Evolutionary conservation across 2,329 filamentous ascomycete species (phyloP).

Genomic region (Ceratocystis lukuohia): DNA sequence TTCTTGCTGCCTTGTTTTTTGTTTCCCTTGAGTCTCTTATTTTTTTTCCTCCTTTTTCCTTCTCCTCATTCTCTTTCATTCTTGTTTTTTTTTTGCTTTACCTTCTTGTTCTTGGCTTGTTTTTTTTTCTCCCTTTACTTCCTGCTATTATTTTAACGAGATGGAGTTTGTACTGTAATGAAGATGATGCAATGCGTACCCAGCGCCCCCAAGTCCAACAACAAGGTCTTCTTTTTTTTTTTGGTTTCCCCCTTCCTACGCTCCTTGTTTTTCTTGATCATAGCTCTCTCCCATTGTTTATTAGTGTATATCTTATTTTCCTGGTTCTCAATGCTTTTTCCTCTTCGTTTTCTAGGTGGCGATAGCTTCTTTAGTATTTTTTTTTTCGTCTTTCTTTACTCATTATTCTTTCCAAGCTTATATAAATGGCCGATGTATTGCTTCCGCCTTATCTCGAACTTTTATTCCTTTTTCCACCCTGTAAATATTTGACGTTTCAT

Average conservation of each 20-base stretch:
- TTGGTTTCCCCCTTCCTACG: background rate
- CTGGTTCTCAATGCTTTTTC: too few species aligned
- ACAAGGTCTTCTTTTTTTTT: background rate
- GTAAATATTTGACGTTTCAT: background rate
- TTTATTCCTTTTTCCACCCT: background rate
- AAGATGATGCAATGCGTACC: too few species aligned
- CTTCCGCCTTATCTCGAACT: background rate
- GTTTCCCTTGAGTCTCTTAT: background rate
- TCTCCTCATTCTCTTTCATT: conserved; percentile 6
- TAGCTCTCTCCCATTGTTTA: too few species aligned
- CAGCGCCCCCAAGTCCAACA: too few species aligned
- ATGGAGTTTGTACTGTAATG: conserved; percentile 3
- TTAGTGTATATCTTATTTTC: too few species aligned
- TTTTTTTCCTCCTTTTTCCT: background rate
- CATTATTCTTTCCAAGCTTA: too few species aligned
- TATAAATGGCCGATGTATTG: background rate
- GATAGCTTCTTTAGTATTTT: too few species aligned
- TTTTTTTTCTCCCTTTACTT: conserved; percentile 13
- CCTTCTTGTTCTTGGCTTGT: background rate
- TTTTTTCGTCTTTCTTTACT: too few species aligned
- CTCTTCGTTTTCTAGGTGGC: too few species aligned
- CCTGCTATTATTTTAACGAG: conserved; percentile 13
- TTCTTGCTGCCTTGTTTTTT: background rate
- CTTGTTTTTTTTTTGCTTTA: conserved; percentile 16
- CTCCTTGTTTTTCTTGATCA: too few species aligned